Evolutionary conservation across 139 green algal species (phyloP).

Genomic region (Picochlorum sp.): DNA sequence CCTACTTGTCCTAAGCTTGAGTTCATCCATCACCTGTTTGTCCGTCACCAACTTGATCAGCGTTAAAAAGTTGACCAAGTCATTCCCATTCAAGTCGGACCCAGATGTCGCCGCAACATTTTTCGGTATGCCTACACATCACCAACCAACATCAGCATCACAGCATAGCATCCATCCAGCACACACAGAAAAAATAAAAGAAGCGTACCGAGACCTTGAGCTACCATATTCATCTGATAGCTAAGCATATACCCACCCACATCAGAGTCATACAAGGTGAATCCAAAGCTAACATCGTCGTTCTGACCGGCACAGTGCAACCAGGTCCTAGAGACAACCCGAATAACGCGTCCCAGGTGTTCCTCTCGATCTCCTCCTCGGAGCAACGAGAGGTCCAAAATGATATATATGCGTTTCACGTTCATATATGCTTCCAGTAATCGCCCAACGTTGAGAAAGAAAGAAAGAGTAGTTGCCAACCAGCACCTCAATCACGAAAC

Average conservation of each 20-base stretch:
- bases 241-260: neutral
- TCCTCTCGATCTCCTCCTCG: neutral
- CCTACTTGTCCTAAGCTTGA: neutral
- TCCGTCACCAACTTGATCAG: conserved; percentile 11
- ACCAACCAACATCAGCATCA: neutral
- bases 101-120: neutral
- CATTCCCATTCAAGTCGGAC: conserved; percentile 1
- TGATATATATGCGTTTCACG: conserved; percentile 6
- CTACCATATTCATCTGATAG: conserved; percentile 2
- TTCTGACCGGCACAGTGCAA: neutral
- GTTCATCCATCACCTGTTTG: neutral
- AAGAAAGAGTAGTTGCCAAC: neutral
- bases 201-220: conserved; percentile 2
- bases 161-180: no score
- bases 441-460: neutral
- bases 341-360: neutral
- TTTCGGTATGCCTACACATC: conserved; percentile 8
- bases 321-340: conserved; percentile 1
- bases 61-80: conserved; percentile 10
- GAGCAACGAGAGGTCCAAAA: conserved; percentile 14
- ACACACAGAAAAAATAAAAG: no score
- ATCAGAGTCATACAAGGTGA: conserved; percentile 9
- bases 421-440: neutral
- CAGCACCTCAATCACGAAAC: conserved; percentile 1
- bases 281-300: conserved; percentile 8